Conservation (phyloP, 2,329 filamentous ascomycete species). For the Nemania diffusa region DNA sequence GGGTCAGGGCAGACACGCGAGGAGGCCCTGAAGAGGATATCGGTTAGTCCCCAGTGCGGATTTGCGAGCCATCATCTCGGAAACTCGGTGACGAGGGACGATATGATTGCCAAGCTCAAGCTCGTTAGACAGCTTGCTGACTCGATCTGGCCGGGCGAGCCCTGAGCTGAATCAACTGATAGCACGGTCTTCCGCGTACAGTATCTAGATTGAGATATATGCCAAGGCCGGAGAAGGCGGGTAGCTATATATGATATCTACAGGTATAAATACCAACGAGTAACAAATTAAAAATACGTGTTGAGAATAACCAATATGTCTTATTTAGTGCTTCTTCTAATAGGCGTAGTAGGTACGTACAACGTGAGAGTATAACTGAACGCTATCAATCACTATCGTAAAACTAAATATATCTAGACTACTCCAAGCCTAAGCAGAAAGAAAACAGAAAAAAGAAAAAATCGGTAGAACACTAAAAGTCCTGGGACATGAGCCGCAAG, state of each 20-base stretch:
- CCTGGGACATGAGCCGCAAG: too few relatives aligned
- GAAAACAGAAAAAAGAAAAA: too few relatives aligned
- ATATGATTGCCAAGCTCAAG: conserved; percentile 78
- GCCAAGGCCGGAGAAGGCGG: background rate
- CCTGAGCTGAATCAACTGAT: conserved; percentile 39
- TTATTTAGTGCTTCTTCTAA: background rate
- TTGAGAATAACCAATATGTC: background rate
- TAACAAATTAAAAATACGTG: background rate
- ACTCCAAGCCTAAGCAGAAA: too few relatives aligned
- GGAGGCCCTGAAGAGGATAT: conserved; percentile 74
- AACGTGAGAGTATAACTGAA: too few relatives aligned
- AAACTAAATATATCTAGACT: too few relatives aligned
- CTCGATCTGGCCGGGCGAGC: conserved; percentile 70
- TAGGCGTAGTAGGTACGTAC: too few relatives aligned
- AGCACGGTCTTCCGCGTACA: background rate
- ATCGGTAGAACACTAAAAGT: too few relatives aligned
- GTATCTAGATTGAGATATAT: background rate
- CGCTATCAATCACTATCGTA: too few relatives aligned
- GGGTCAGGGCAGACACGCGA: conserved; percentile 72
- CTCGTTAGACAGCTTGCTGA: conserved; percentile 77
- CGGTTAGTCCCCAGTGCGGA: conserved; percentile 78
- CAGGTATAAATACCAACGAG: conserved; percentile 1
- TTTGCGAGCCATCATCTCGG: conserved; percentile 80
- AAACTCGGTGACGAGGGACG: conserved; percentile 74
- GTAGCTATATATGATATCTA: conserved; percentile 1